Percentiles rank a stretch among this genome's conserved stretches.
Evolutionary conservation across 495 filamentous ascomycete genomes (phyloP).

Genomic region (Beverwykella pulmonaria): DNA sequence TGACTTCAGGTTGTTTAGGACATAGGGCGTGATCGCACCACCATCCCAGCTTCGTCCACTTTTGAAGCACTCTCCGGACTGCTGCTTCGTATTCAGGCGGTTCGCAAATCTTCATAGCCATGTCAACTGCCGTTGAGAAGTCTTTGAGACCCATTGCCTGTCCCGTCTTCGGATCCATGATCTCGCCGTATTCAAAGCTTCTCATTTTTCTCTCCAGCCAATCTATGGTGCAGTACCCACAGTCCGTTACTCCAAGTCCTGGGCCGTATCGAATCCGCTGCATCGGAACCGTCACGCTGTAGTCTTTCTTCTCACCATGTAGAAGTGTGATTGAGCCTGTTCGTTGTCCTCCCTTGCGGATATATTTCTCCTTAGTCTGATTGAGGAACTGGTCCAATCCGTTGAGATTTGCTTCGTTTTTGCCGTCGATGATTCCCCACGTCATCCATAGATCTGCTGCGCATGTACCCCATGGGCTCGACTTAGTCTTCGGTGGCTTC

Average conservation of each 20-base stretch:
- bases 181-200: slow-evolving; percentile 7
- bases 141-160: not conserved
- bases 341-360: not conserved
- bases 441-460: slow-evolving; percentile 6
- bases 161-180: not conserved
- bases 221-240: slow-evolving; percentile 5
- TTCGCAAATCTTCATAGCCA: not conserved
- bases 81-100: not conserved
- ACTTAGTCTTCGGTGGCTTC: not conserved
- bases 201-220: slow-evolving; percentile 15
- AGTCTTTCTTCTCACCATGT: not conserved
- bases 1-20: not conserved
- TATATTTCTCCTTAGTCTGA: not conserved
- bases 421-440: slow-evolving; percentile 7
- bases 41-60: slow-evolving; percentile 1
- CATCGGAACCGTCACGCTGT: not conserved
- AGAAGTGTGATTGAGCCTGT: not conserved
- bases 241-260: not conserved
- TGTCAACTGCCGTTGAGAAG: not conserved
- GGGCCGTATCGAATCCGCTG: too few relatives aligned
- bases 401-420: not conserved
- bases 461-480: not conserved
- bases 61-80: not conserved
- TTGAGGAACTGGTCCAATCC: not conserved
- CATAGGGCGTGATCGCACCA: not conserved